Base-by-base conservation (phyloP, 2,329 filamentous ascomycete genomes). In the Phialemonium atrogriseum region DNA sequence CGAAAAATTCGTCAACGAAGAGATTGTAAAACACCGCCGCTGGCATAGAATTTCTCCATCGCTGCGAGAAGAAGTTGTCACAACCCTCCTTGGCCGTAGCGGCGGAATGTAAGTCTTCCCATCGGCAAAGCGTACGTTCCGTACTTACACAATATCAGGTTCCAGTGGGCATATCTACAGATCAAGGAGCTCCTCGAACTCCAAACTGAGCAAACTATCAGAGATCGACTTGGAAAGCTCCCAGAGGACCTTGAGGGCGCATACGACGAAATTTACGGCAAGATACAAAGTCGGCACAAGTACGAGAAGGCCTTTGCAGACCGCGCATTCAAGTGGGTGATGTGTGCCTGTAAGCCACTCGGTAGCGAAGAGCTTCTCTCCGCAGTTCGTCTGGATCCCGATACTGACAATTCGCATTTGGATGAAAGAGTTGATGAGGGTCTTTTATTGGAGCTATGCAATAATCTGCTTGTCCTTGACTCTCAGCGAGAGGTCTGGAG, bases 81-180 rank as follows among this genome's bases (percentile, higher is more conserved):
- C 35, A 7, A 46, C 41, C 2, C 32, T 52, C 7, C 24, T 42
- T 14, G 18, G 39, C 3, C 14, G 39, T 10, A 51, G 48, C 36
- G 32, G 43, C 4, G 51, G 48, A 39, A 54, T 54, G 50, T 53
- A 38, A 44, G 48, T 38, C n/a, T n/a, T n/a, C n/a, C n/a, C n/a
- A n/a, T n/a, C n/a, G n/a, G n/a, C n/a, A n/a, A n/a, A n/a, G n/a
- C n/a, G n/a, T n/a, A n/a, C n/a, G n/a, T n/a, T n/a, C n/a, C 15
- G 22, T 25, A 24, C 34, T 36, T 27, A 36, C 10, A 27, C 15
- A 18, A 28, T 16, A 16, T 24, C n/a, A 55, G 52, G 52, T 55
- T 56, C 32, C 51, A 52, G 35, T 55, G 51, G 50, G 50, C 46
- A 10, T 41, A 29, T 18, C 32, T 56, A 4, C 53, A 56, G 36